Percentiles rank a stretch among this genome's conserved stretches.
phyloP scores from a whole-genome alignment of 83 land plant species.

The Thuja plicata region DNA sequence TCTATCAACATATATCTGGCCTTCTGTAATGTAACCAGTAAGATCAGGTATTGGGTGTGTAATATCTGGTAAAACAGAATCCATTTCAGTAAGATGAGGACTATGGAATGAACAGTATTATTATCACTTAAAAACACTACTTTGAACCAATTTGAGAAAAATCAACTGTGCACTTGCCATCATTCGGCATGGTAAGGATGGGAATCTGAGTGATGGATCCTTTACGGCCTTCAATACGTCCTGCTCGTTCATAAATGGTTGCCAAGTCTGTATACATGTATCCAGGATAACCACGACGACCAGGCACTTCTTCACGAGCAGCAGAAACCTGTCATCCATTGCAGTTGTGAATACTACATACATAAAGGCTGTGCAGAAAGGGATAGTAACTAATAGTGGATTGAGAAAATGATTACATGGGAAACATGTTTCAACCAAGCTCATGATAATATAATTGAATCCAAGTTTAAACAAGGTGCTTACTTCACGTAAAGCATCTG shows the following conservation, averaged over 20 bases:
- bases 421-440: not conserved
- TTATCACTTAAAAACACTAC: not conserved
- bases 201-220: constrained; percentile 99
- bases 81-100: not conserved
- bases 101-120: not conserved
- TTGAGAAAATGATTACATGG: not conserved
- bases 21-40: constrained; percentile 98
- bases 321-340: constrained; percentile 81
- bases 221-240: constrained; percentile 95
- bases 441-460: not conserved
- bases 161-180: constrained; percentile 49
- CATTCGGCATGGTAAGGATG: constrained; percentile 97
- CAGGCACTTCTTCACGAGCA: constrained; percentile 99
- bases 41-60: constrained; percentile 99
- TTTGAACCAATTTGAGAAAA: not conserved
- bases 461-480: not conserved
- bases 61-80: constrained; percentile 61
- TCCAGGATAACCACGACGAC: constrained; percentile 99
- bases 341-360: not conserved
- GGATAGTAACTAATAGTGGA: not conserved
- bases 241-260: constrained; percentile 96
- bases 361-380: not conserved
- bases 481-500: constrained; percentile 99
- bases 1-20: constrained; percentile 95
- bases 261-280: constrained; percentile 99